Evolutionary conservation across 192 early-diverging fungal genomes (phyloP), one percentile per base, ranked within the genome.

Genomic region (Oehlia diaphana): DNA sequence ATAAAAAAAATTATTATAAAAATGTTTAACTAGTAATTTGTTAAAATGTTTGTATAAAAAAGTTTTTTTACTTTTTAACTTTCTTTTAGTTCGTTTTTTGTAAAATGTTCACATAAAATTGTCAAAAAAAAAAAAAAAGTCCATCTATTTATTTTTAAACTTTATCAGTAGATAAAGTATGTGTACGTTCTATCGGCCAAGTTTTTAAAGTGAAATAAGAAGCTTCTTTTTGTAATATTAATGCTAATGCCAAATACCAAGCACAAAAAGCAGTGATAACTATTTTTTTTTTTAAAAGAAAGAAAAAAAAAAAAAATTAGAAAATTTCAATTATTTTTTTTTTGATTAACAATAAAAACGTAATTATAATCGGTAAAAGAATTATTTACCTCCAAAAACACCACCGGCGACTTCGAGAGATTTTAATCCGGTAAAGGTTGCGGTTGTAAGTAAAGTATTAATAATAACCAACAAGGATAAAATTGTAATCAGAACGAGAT

Each of bases 161-260:
- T 7, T 58, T 58, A 6, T 21, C 19, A 19, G 16, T 7, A 19
- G 16, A 21, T 58, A 16, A 53, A 53, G 50, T 53, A 5, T 16
- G 14, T 19, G 5, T 16, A 58, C 7, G 53, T 14, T 19, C 53
- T 65, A 8, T 13, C 12, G 64, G 64, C 64, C 84, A 80, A 44
- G 81, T 63, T 19, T 88, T 88, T 35, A 90, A 77, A 3, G 78
- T 79, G 44, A 83, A 88, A 67, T 87, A 90, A 33, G 86, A 89
- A 42, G 87, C 87, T 19, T 86, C 84, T 3, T 81, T 76, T 68
- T 81, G 86, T 26, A 87, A 84, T 16, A 92, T 85, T 72, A 88
- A 86, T n/a, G 88, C 87, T 0, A 90, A 88, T 23, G 91, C 88
- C 80, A 88, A 90, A 79, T 94, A 94, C 92, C 91, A 94, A 64